Conservation (phyloP, 78 protist species). For the Dictyostelium purpureum region DNA sequence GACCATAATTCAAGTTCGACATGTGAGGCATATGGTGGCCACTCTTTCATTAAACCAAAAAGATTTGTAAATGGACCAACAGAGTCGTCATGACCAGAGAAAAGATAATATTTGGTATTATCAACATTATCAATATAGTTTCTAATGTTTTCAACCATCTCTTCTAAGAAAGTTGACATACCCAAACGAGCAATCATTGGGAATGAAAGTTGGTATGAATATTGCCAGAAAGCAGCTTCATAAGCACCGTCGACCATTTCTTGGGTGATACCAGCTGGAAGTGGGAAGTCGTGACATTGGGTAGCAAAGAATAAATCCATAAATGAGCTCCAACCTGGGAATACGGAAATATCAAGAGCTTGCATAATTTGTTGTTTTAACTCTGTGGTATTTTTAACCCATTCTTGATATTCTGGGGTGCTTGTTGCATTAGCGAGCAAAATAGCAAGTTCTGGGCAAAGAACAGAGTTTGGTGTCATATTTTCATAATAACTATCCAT, state of each 20-base stretch:
- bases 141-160: constrained; percentile 38
- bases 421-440: not conserved
- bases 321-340: constrained; percentile 38
- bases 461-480: constrained; percentile 16
- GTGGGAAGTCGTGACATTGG: constrained; percentile 46
- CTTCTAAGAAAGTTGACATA: constrained; percentile 50
- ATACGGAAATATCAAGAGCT: not conserved
- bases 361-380: not conserved
- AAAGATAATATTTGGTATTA: constrained; percentile 23
- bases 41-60: constrained; percentile 27
- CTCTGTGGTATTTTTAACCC: not conserved
- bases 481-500: constrained; percentile 36
- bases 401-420: not conserved
- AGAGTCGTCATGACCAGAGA: constrained; percentile 64
- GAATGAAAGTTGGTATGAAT: constrained; percentile 5
- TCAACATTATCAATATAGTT: constrained; percentile 6
- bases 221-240: constrained; percentile 8
- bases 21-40: constrained; percentile 75
- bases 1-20: constrained; percentile 72
- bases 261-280: constrained; percentile 42
- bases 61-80: constrained; percentile 67
- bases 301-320: constrained; percentile 60
- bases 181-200: constrained; percentile 3
- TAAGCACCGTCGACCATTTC: constrained; percentile 10
- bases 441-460: not conserved